Evolutionary conservation across 192 early-diverging fungal genomes (phyloP), one percentile per base, ranked within the genome.

Genomic region (Entomortierella chlamydospora): DNA sequence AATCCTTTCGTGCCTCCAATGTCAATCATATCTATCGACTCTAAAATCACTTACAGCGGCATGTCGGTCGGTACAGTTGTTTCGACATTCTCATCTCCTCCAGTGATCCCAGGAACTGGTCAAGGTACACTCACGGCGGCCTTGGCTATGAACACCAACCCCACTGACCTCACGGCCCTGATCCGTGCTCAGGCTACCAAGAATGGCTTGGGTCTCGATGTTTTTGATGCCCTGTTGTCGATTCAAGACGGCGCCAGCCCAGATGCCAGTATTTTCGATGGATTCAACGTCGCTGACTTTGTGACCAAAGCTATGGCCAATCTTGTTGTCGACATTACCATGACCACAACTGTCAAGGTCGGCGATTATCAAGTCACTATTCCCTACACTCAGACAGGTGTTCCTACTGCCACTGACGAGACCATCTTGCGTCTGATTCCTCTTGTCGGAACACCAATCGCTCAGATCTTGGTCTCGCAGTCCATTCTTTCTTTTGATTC

Each of bases 1-100:
- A 84, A 88, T 64, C 85, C 85, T n/a, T 86, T 88, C 61, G 57
- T 61, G 31, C 81, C 85, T 53, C 64, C 71, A 23, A 58, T 88
- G 33, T 57, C 63, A 13, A 86, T 88, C 51, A 42, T 74, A 22
- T 77, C 70, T 37, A 71, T 89, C 37, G 22, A 78, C 13, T 76
- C 82, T 9, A 37, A 61, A 15, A 81, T 82, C 31, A 78, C 67
- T 12, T 83, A 65, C 62, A 30, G 73, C 11, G 84, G 81, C 28
- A 56, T 81, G 45, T 69, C 74, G 15, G 41, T 87, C 7, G 86
- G 84, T 41, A 70, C 61, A 33, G 77, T 87, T 29, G 61, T 82
- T 25, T 60, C 78, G 47, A 85, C 82, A 37, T 70, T 84, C 23
- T 50, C 65, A 26, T 68, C 33, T 20, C 82, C 80, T 15, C 80